Conservation (phyloP, 1,284 basidiomycete genomes). For the Xerocomus minutiporus region DNA sequence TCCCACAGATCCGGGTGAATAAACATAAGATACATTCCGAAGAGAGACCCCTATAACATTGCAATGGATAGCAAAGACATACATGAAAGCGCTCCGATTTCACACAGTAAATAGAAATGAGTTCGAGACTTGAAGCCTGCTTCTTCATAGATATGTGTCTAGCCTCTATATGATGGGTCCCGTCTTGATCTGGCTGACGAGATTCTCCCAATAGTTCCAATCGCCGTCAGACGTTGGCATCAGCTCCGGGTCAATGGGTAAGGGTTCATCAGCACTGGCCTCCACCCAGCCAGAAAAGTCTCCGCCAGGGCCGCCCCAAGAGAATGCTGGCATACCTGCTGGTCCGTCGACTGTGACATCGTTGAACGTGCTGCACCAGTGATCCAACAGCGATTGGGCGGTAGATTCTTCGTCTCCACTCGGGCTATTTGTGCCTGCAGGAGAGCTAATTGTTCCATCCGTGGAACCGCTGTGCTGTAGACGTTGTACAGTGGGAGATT, state of each 20-base stretch:
- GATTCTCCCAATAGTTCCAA: constrained; percentile 76
- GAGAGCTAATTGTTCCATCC: constrained; percentile 46
- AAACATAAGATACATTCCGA: not conserved
- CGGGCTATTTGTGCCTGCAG: constrained; percentile 59
- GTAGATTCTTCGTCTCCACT: constrained; percentile 68
- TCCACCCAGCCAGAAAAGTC: constrained; percentile 61
- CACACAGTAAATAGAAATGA: constrained; percentile 7
- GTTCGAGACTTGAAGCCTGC: constrained; percentile 4
- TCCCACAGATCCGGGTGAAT: not conserved
- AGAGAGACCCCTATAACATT: not conserved
- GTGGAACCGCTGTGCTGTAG: constrained; percentile 46
- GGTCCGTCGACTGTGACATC: constrained; percentile 55
- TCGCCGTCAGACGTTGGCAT: constrained; percentile 59
- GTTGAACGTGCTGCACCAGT: constrained; percentile 75
- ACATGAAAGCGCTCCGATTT: constrained; percentile 6
- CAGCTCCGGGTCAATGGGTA: constrained; percentile 39
- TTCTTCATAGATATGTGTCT: constrained; percentile 7
- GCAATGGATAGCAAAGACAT: constrained; percentile 6
- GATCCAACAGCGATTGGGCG: constrained; percentile 71
- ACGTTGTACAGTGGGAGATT: constrained; percentile 57
- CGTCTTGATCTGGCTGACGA: constrained; percentile 71
- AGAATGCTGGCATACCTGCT: constrained; percentile 44
- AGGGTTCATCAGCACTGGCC: constrained; percentile 25
- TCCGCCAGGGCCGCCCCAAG: constrained; percentile 59
- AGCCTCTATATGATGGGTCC: constrained; percentile 31